Percentiles rank a stretch among this genome's conserved stretches.
Conservation (phyloP, 257 asterid species). For the Fraxinus pennsylvanica region DNA sequence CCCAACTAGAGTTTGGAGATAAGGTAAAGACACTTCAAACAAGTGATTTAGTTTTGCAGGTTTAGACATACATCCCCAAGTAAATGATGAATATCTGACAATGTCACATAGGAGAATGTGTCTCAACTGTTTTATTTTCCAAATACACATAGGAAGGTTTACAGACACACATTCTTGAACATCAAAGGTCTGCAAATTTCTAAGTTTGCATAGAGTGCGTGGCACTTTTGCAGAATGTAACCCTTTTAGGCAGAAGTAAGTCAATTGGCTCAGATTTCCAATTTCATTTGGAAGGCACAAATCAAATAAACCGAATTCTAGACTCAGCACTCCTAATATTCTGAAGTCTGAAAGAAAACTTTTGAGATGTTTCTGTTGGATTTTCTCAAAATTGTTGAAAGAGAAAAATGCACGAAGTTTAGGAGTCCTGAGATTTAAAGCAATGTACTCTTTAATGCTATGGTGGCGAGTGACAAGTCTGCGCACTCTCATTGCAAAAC, state of each 20-base stretch:
- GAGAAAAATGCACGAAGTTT: neutral
- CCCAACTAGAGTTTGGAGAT: conserved; percentile 20
- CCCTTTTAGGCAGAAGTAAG: conserved; percentile 14
- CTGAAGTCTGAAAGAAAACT: conserved; percentile 3
- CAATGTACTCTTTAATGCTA: neutral
- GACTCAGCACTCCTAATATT: neutral
- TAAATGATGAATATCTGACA: neutral
- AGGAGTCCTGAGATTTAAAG: neutral
- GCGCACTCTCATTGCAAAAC: neutral
- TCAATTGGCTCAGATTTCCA: conserved; percentile 16
- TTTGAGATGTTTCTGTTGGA: neutral
- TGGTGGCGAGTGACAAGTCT: neutral
- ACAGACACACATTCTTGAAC: neutral
- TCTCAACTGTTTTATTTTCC: conserved; percentile 18
- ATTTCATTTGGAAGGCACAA: conserved; percentile 3
- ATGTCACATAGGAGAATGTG: neutral
- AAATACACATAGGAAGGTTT: neutral
- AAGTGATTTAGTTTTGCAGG: neutral
- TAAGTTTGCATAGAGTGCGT: conserved; percentile 7
- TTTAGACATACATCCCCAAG: too few relatives aligned
- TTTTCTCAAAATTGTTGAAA: neutral
- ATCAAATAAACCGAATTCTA: neutral
- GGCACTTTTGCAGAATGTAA: neutral
- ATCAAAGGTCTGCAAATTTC: conserved; percentile 18
- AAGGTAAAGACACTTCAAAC: neutral